Percentiles rank a stretch among this genome's conserved stretches.
These are phyloP conservation scores for Waitea zeae DNA, from an alignment of 1,284 basidiomycete species.

Conservation along the genomic window DNA sequence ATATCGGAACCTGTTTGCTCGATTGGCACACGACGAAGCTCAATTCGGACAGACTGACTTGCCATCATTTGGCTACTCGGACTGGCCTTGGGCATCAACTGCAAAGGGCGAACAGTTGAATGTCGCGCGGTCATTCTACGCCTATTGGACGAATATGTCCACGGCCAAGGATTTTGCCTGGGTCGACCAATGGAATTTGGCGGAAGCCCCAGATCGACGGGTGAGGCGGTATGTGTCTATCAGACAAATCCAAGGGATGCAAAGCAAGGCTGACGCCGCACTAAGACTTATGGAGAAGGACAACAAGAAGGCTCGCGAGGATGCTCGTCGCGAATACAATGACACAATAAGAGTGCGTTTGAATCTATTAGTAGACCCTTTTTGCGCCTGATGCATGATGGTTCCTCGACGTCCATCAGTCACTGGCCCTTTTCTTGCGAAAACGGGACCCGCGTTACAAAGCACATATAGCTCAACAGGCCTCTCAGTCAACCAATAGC, in stretches of 20 bases:
- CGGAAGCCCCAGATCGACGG: constrained; percentile 77
- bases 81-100: constrained; percentile 49
- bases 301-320: constrained; percentile 84
- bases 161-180: constrained; percentile 86
- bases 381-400: constrained; percentile 2
- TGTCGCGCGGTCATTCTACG: constrained; percentile 72
- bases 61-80: constrained; percentile 75
- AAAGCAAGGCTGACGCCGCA: not conserved
- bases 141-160: constrained; percentile 74
- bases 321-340: constrained; percentile 83
- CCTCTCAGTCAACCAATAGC: constrained; percentile 14
- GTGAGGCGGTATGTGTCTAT: constrained; percentile 41
- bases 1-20: constrained; percentile 77
- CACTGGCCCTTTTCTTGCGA: constrained; percentile 73
- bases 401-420: constrained; percentile 22
- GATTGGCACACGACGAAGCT: constrained; percentile 73
- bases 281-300: constrained; percentile 85
- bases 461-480: constrained; percentile 39
- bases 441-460: constrained; percentile 93
- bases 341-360: constrained; percentile 67
- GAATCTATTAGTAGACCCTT: no score
- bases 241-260: not conserved
- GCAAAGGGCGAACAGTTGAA: constrained; percentile 24
- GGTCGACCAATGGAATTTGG: constrained; percentile 72
- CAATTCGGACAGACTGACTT: constrained; percentile 37